Evolutionary conservation across 768 basidiomycete species (phyloP), one percentile per base, ranked within the genome.

Genomic region (Neoboletus subvelutipes): DNA sequence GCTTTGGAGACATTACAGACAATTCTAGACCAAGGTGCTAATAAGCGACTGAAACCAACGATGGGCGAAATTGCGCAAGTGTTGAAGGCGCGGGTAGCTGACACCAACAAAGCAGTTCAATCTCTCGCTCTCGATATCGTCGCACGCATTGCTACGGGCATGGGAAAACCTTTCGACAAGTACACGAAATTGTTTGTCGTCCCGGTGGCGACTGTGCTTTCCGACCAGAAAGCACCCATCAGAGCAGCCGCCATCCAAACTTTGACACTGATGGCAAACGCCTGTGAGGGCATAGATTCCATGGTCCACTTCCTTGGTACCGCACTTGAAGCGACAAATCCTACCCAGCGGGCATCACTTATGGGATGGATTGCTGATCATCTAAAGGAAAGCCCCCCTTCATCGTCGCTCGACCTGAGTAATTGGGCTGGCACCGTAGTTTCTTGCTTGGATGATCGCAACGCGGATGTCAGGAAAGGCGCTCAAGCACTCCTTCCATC

Each of bases 111-210:
- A 68, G 85, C 90, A 10, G 95, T 98, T 34, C 97, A 98, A 71
- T 77, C 80, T 15, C 80, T 97, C 45, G 90, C 96, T 24, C 82
- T 99, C 22, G 94, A 96, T 67, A 88, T 96, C 54, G 86, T 98
- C 52, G 81, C 87, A 36, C 89, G 92, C 33, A 86, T 98, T 60
- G 94, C 97, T 8, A 84, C 80, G 2, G 95, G 94, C 2, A 98
- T 99, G 93, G 94, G 94, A 41, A 93, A 89, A 68, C 84, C 92
- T 2, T 98, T 99, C 67, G 96, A 98, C 66, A 96, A 92, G 71
- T 82, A 96, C 65, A 80, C 83, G 3, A 86, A 88, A 33, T 77
- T 92, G 54, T 89, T 94, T 64, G 82, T 84, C 10, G 72, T 84
- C 0, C 86, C 94, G 0, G 79, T 98, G 22, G 85, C 87, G 5